These are phyloP conservation scores for Sanghuangporus baumii DNA, from an alignment of 1,284 basidiomycete genomes.

Conservation along the genomic window DNA sequence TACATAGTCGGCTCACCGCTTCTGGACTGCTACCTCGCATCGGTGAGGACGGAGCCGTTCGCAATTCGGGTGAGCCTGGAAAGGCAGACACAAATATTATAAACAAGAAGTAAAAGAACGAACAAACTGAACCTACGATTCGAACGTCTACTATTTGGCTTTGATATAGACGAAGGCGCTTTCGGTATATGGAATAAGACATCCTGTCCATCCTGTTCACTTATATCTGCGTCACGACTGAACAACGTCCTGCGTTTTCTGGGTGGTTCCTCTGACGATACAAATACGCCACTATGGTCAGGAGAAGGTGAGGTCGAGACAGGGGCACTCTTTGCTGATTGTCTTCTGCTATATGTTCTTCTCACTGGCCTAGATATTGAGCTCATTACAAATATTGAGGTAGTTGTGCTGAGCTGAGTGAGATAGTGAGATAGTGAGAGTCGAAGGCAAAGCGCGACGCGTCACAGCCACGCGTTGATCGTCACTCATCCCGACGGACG, in stretches of 20 bases:
- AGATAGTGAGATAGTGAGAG: neutral
- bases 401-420: neutral
- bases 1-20: neutral
- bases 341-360: slow-evolving; percentile 13
- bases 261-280: slow-evolving; percentile 1
- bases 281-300: neutral
- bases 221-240: neutral
- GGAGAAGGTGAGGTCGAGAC: neutral
- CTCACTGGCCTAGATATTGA: slow-evolving; percentile 4
- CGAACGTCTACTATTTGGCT: neutral
- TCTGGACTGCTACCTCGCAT: neutral
- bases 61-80: slow-evolving; percentile 1
- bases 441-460: neutral
- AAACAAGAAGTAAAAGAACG: too few species aligned
- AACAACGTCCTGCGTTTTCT: slow-evolving; percentile 1
- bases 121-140: neutral
- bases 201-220: neutral
- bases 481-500: neutral
- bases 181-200: neutral
- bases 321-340: neutral
- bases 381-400: neutral
- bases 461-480: neutral
- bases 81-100: neutral
- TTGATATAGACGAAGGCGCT: neutral
- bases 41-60: slow-evolving; percentile 1